A percentile compares a stretch with the other conserved stretches of the same genome.
Conservation (phyloP, 345 rosid species). For the Melaleuca quinquenervia region DNA sequence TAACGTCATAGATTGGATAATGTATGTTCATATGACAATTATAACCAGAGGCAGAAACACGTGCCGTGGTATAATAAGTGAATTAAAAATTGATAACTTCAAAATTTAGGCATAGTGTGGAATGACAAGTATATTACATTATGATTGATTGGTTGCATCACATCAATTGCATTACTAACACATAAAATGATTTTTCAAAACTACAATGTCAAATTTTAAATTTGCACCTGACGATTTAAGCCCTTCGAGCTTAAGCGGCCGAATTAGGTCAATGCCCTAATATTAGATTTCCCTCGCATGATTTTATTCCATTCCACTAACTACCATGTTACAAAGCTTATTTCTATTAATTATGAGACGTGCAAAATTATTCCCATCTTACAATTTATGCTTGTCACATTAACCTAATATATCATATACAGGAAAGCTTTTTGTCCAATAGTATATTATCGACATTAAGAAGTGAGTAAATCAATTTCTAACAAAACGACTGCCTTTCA, state of each 20-base stretch:
- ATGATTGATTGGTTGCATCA: not conserved
- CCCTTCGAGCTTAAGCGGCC: too few species aligned
- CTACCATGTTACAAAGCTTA: not conserved
- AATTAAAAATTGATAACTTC: not conserved
- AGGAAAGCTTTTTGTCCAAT: not conserved
- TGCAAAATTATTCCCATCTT: not conserved
- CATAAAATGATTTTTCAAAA: not conserved
- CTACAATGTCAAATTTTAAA: not conserved
- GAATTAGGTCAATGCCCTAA: not conserved
- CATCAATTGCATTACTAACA: not conserved
- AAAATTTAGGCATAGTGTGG: rapidly evolving
- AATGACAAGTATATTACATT: not conserved
- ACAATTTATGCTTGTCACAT: rapidly evolving
- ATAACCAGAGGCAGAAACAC: not conserved
- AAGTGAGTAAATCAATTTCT: not conserved
- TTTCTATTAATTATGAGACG: not conserved
- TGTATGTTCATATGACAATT: not conserved
- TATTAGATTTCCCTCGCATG: not conserved
- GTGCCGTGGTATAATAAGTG: not conserved
- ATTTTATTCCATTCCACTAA: not conserved
- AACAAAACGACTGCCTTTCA: not conserved
- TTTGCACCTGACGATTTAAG: rapidly evolving
- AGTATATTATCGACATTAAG: not conserved
- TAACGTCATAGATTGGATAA: not conserved
- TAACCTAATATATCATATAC: not conserved